A percentile compares a stretch with the other conserved stretches of the same genome.
phyloP scores from a whole-genome alignment of 306 rosid genomes.

The Delonix regia region DNA sequence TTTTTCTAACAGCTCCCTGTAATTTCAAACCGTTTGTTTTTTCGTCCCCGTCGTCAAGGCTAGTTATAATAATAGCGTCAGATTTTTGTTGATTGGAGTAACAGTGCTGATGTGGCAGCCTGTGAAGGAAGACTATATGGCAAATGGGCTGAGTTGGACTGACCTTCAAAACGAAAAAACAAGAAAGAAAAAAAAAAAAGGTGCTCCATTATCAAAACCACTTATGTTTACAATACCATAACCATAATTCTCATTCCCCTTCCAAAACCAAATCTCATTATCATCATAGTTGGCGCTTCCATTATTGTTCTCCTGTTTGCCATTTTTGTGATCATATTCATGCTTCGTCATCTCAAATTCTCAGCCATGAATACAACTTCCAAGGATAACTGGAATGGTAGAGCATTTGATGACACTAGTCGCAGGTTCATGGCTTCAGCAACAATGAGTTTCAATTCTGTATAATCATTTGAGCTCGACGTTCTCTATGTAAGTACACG shows the following conservation, averaged over 20 bases:
- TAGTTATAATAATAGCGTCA: too few relatives aligned
- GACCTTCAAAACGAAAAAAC: too few relatives aligned
- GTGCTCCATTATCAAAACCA: slow-evolving; percentile 29
- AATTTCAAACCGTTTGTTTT: too few relatives aligned
- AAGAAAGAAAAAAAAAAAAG: too few relatives aligned
- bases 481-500: too few relatives aligned
- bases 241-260: slow-evolving; percentile 49
- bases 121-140: too few relatives aligned
- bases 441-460: slow-evolving; percentile 47
- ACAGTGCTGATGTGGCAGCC: too few relatives aligned
- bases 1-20: too few relatives aligned
- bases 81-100: too few relatives aligned
- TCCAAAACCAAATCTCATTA: slow-evolving; percentile 61
- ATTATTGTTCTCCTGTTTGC: slow-evolving; percentile 47
- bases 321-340: slow-evolving; percentile 44
- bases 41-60: too few relatives aligned
- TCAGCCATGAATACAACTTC: slow-evolving; percentile 36
- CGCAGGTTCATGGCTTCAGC: slow-evolving; percentile 62
- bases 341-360: slow-evolving; percentile 67
- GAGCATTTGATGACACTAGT: slow-evolving; percentile 49
- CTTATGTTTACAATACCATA: slow-evolving; percentile 38
- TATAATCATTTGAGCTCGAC: too few relatives aligned
- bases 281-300: slow-evolving; percentile 42
- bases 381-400: slow-evolving; percentile 38
- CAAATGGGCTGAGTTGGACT: too few relatives aligned